Evolutionary conservation across 495 filamentous ascomycete species (phyloP), one percentile per base, ranked within the genome.

Genomic region (Thermochaetoides thermophila): DNA sequence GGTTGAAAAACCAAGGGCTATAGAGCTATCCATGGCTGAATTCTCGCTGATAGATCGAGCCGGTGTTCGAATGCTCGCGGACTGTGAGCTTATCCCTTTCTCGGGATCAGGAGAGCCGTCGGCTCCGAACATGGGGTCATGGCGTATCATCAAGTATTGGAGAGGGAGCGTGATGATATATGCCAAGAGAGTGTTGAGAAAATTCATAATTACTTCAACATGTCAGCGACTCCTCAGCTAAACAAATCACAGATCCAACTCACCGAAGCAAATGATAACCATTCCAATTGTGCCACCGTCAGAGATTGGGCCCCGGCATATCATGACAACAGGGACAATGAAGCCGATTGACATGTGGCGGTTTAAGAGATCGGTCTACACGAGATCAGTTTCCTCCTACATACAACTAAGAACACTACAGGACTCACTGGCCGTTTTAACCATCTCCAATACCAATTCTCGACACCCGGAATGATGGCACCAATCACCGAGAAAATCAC

Each of bases 261-360:
- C 40, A 65, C 61, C 8, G 17, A 63, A 63, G 26, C 46, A 56
- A 1, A 48, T 46, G 5, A 57, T 50, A 31, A 63, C 49, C 27
- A 47, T 48, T 11, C 51, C 55, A 12, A 59, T 36, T 2, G 53
- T 55, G 5, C 37, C 31, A 7, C 41, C 38, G 29, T 49, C 41
- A 1, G 55, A 35, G 10, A 60, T 20, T 2, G 48, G 50, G n/a
- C 51, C 55, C 8, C 51, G 53, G 29, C 55, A 59, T 8, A 63
- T 53, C 57, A 63, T 55, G 28, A 63, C 44, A 17, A 66, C 60
- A 2, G 58, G 59, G 1, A 62, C 51, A 19, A 57, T 61, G 27
- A 66, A 66, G 2, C 61, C 61, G 22, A 64, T 49, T 2, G 59
- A 60, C 61, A 66, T 66, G 40, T 66, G 60, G 6, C 60, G 55